Evolutionary conservation across 495 filamentous ascomycete species (phyloP), one percentile per base, ranked within the genome.

Genomic region (Ramalina peruviana): DNA sequence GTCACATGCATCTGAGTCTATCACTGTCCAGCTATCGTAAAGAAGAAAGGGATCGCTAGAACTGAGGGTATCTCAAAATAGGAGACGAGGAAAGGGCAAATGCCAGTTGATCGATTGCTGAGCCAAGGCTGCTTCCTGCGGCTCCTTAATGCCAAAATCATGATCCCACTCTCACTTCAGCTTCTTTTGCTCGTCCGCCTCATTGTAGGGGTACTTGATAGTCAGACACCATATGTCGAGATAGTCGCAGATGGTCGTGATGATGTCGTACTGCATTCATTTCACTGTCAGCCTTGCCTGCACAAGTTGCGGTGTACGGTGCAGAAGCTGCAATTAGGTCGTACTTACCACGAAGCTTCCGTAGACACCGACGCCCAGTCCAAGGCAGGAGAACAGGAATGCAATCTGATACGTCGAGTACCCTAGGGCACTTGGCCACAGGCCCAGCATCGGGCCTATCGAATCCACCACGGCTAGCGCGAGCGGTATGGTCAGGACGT

Each of bases 181-280:
- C 49, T 63, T 62, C 57, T 65, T 60, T 25, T 56, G 49, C 37
- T 63, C 60, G 17, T 55, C 49, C 16, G 43, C 46, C 23, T 56
- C 51, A 5, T 58, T 42, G 42, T 66, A 65, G 4, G 72, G 72
- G 62, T 89, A 81, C 73, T 98, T 98, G 64, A 98, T 98, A 0
- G 84, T 94, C 65, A 97, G 71, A 60, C 92, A 98, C 86, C 87
- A 96, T 58, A 98, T 98, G 63, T 98, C 92, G 49, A 95, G 72
- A 63, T 94, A 93, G 60, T 97, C 92, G 62, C 92, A 98, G 58
- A 98, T 98, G 21, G 88, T 90, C 11, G 88, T 85, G 54, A 97
- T 93, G 27, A 97, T 86, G 63, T 96, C 92, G 41, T 85, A 67
- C 76, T 80, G 49, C 13, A 44, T 6, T 16, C 26, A 40, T 26